Evolutionary conservation across 2,329 filamentous ascomycete species (phyloP), one percentile per base, ranked within the genome.

Genomic region (Didymella pinodella): DNA sequence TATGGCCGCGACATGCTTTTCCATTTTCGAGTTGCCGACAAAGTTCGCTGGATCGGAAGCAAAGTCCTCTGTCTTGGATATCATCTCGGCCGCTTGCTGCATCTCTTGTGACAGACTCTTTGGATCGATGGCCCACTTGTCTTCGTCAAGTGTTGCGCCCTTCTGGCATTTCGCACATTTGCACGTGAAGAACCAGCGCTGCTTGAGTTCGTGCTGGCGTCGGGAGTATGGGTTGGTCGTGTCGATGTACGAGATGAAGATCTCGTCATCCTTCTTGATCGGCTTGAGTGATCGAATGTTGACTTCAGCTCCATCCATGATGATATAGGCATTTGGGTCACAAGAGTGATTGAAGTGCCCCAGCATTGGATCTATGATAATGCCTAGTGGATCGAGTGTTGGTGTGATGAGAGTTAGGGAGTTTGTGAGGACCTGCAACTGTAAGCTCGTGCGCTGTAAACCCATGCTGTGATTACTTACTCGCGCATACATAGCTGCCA

Each of bases 241-340:
- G 65, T 89, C 87, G 61, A 87, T 79, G 67, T 90, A 90, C 3
- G 85, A 84, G 58, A 88, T 85, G 65, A 81, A 84, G 29, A 89
- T 79, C 68, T 90, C 86, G 29, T 86, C 82, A 60, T 80, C 82
- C 57, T 81, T 79, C 18, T 77, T 71, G 59, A 89, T 86, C 0
- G 81, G 78, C 12, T 75, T 76, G 1, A 87, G 73, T 0, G 86
- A 81, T 32, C 85, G 83, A 31, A 88, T 68, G 14, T 77, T 77
- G 10, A 86, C 72, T 31, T 76, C 70, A 3, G 81, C 75, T 20
- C 84, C 81, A 57, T 88, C 84, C 75, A 88, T 87, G 12, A 84
- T 79, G 18, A 87, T 79, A 29, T 81, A 81, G 2, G 84, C 81
- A 63, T 89, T 89, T 3, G 85, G 85, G 25, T 83, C 79, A 68